Conservation (phyloP, 2,329 filamentous ascomycete species). For the Talaromyces sp. region DNA sequence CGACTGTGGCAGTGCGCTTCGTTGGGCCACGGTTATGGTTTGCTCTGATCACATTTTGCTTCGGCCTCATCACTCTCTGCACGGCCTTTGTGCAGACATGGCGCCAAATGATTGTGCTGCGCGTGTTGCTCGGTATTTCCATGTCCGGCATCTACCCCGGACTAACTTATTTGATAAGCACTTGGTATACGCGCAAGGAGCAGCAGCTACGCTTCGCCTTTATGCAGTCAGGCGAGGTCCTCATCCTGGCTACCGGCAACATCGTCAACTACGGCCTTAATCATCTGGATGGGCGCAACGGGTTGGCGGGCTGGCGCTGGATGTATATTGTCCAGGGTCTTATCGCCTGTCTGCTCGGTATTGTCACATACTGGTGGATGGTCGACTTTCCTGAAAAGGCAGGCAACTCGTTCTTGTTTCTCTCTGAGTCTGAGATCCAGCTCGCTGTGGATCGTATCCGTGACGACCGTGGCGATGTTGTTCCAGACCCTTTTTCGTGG, state of each 20-base stretch:
- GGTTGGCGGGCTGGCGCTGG: slow-evolving; percentile 60
- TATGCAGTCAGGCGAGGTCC: slow-evolving; percentile 59
- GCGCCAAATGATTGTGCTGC: slow-evolving; percentile 63
- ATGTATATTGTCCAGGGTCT: slow-evolving; percentile 64
- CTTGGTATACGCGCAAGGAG: slow-evolving; percentile 59
- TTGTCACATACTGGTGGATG: slow-evolving; percentile 64
- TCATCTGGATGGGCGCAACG: slow-evolving; percentile 50
- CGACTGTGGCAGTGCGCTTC: slow-evolving; percentile 59
- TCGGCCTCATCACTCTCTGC: slow-evolving; percentile 61
- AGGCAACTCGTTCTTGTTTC: slow-evolving; percentile 51
- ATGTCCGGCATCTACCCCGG: slow-evolving; percentile 48
- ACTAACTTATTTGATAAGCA: slow-evolving; percentile 42
- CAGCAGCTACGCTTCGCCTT: slow-evolving; percentile 62
- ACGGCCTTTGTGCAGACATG: slow-evolving; percentile 63
- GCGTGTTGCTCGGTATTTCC: slow-evolving; percentile 59
- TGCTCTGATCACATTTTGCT: slow-evolving; percentile 52
- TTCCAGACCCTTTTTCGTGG: slow-evolving; percentile 52
- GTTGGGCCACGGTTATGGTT: slow-evolving; percentile 62
- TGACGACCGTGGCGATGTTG: slow-evolving; percentile 55
- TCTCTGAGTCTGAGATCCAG: slow-evolving; percentile 50
- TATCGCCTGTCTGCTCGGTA: slow-evolving; percentile 54
- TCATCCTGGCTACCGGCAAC: slow-evolving; percentile 58
- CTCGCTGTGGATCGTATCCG: slow-evolving; percentile 55
- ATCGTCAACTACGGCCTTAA: slow-evolving; percentile 68
- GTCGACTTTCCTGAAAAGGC: slow-evolving; percentile 62